phyloP scores from a whole-genome alignment of 495 filamentous ascomycete species.

The Aspergillus biplanus region DNA sequence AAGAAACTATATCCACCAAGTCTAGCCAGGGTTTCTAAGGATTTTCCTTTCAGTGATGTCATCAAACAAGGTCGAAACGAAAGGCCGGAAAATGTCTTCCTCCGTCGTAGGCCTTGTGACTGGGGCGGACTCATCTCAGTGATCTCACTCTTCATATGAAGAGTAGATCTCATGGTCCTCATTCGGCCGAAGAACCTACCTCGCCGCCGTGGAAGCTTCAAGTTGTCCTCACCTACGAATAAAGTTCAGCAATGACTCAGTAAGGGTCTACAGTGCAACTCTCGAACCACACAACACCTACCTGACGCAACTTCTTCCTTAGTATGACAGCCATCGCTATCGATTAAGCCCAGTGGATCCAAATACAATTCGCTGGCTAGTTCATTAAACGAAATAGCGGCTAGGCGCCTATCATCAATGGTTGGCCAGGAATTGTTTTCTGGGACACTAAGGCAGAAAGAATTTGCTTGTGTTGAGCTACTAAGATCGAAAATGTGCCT shows the following conservation, averaged over 20 bases:
- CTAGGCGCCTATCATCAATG: constrained; percentile 27
- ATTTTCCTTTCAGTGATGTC: constrained; percentile 62
- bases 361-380: constrained; percentile 30
- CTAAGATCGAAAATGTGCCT: constrained; percentile 8
- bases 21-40: constrained; percentile 67
- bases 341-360: constrained; percentile 17
- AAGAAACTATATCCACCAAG: constrained; percentile 73
- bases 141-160: constrained; percentile 40
- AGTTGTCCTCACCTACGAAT: constrained; percentile 2
- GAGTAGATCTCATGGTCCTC: constrained; percentile 38
- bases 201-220: constrained; percentile 22
- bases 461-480: constrained; percentile 18
- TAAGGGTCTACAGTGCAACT: not conserved
- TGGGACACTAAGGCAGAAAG: constrained; percentile 7
- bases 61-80: constrained; percentile 43
- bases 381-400: constrained; percentile 33
- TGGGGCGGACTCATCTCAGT: constrained; percentile 37
- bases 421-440: constrained; percentile 23
- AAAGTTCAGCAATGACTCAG: constrained; percentile 1
- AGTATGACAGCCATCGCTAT: constrained; percentile 7
- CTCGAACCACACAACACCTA: not conserved
- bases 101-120: constrained; percentile 54
- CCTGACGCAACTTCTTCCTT: not conserved
- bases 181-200: constrained; percentile 34
- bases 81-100: constrained; percentile 41